Evolutionary conservation across 2,329 filamentous ascomycete species (phyloP).

Genomic region (Hypomyces perniciosus): DNA sequence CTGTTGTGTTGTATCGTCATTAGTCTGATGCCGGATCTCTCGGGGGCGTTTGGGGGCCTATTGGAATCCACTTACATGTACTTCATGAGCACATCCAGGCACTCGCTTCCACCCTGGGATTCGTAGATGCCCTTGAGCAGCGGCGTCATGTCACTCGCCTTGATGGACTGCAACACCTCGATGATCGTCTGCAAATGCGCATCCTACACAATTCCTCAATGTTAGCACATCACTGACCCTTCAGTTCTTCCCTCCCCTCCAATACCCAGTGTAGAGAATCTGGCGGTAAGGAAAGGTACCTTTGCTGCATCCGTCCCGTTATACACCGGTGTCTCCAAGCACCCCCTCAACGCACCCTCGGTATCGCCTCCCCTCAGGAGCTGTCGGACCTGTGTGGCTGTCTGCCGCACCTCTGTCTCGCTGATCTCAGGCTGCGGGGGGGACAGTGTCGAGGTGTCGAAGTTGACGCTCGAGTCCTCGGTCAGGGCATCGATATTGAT

Average conservation of each 20-base stretch:
- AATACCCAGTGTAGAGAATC: neutral
- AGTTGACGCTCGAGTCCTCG: slow-evolving; percentile 86
- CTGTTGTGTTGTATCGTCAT: slow-evolving; percentile 34
- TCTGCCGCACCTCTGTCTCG: slow-evolving; percentile 70
- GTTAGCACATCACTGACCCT: neutral
- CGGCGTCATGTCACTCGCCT: slow-evolving; percentile 90
- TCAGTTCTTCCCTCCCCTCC: neutral
- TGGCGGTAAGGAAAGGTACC: slow-evolving; percentile 31
- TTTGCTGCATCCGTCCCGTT: slow-evolving; percentile 53
- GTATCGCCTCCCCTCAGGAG: slow-evolving; percentile 79
- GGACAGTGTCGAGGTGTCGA: slow-evolving; percentile 77
- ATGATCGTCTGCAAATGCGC: slow-evolving; percentile 80
- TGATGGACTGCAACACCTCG: slow-evolving; percentile 93
- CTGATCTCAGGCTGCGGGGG: slow-evolving; percentile 68
- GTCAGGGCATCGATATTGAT: slow-evolving; percentile 92
- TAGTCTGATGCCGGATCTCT: neutral
- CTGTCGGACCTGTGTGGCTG: slow-evolving; percentile 79
- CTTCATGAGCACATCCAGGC: slow-evolving; percentile 93
- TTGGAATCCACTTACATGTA: slow-evolving; percentile 64
- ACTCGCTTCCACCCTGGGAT: slow-evolving; percentile 73
- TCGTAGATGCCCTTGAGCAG: slow-evolving; percentile 76
- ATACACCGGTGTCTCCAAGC: slow-evolving; percentile 80
- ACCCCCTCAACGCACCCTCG: slow-evolving; percentile 78
- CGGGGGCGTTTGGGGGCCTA: neutral
- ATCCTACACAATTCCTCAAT: slow-evolving; percentile 48